Conservation (phyloP, 495 filamentous ascomycete species). For the Xylaria grammica region DNA sequence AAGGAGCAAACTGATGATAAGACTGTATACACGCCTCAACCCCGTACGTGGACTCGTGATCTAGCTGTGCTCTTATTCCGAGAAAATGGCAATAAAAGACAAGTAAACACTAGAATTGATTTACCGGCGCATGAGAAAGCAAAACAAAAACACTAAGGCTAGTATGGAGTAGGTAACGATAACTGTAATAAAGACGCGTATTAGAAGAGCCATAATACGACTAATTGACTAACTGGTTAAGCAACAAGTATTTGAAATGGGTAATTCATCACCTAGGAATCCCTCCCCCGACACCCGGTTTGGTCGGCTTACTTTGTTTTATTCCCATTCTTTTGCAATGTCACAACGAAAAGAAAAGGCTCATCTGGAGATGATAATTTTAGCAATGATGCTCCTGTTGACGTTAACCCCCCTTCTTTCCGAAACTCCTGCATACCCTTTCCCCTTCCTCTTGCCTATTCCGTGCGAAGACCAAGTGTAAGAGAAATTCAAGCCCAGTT, state of each 20-base stretch:
- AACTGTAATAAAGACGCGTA: not conserved
- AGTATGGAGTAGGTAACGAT: not conserved
- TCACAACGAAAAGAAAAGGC: not conserved
- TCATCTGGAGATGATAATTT: not conserved
- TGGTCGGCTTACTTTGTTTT: no score
- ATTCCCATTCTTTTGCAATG: not conserved
- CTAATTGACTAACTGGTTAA: no score
- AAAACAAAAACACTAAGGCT: no score
- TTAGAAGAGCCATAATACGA: not conserved
- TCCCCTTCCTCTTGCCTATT: not conserved
- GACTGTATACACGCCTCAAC: not conserved
- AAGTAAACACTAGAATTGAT: no score
- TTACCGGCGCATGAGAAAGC: no score
- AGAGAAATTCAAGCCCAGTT: constrained; percentile 4
- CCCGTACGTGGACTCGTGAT: no score
- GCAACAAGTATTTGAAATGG: no score
- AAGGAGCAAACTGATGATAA: not conserved
- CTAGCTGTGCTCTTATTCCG: no score
- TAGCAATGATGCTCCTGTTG: not conserved
- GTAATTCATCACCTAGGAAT: no score
- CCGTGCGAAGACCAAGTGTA: constrained; percentile 2
- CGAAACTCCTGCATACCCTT: not conserved
- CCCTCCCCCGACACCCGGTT: no score
- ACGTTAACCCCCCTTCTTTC: not conserved
- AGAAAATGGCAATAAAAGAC: no score